Evolutionary conservation across 768 basidiomycete genomes (phyloP), one percentile per base, ranked within the genome.

Genomic region (Pholiota molesta): DNA sequence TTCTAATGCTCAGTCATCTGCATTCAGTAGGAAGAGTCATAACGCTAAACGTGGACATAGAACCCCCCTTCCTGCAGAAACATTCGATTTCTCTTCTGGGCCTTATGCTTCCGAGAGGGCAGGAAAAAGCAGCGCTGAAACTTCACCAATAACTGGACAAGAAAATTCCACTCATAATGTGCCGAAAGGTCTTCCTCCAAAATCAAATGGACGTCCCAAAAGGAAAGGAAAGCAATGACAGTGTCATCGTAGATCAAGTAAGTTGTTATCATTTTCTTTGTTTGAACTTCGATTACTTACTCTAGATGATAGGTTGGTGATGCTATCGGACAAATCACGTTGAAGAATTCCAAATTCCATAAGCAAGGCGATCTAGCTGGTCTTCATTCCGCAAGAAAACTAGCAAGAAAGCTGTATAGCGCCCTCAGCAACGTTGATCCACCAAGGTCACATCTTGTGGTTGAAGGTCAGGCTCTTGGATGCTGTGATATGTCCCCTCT

Each of bases 191-290:
- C 56, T 47, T 62, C 23, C 60, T 26, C 10, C 66, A 49, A 61
- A 63, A 26, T 13, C 63, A 45, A 60, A 55, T 57, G 58, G 65
- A 62, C 63, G 42, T 26, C 62, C 64, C 11, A 72, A 72, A 39
- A 79, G 77, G 66, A 79, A 57, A 82, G 78, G 59, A 76, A 76
- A 59, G 86, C 77, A 67, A 83, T 91, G 76, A 76, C 89, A 82
- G 83, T 49, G 81, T 91, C 33, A 85, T 92, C 57, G 86, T 91
- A 29, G 90, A 92, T 68, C 88, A 89, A 64, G 82, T 85, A 37
- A 55, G 76, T 66, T 13, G 29, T 23, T 37, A n/a, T 14, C 40
- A 19, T 10, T 13, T 13, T 13, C 26, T n/a, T 28, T 60, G 49
- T n/a, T 28, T 60, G 49, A 59, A 19, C 21, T 7, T 62, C 17